phyloP scores from a whole-genome alignment of 1,139 yeast genomes.

The Candida neerlandica region DNA sequence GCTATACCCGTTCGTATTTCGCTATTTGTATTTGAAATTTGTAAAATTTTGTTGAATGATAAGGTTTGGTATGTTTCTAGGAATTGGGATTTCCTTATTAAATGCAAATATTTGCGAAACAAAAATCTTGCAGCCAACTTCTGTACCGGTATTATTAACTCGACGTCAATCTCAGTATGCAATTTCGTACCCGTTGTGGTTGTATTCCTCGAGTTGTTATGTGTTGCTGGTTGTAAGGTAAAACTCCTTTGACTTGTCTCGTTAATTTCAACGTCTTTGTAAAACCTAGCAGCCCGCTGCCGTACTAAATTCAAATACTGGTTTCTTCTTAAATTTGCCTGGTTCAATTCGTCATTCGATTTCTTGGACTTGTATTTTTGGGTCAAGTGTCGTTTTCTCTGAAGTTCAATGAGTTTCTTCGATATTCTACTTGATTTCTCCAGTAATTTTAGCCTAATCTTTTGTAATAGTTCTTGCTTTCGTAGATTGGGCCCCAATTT shows the following conservation, averaged over 20 bases:
- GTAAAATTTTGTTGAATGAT: conserved; percentile 16
- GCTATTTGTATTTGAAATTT: conserved; percentile 12
- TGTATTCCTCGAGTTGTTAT: not conserved
- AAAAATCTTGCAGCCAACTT: conserved; percentile 6
- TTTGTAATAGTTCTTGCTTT: conserved; percentile 9
- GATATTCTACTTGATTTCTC: conserved; percentile 18
- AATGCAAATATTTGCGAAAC: conserved; percentile 10
- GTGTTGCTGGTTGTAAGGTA: not conserved
- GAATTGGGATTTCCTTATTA: conserved; percentile 13
- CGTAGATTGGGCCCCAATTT: conserved; percentile 8
- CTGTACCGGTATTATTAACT: conserved; percentile 7
- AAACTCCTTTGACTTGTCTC: not conserved
- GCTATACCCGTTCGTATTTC: conserved; percentile 13
- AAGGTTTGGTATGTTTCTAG: conserved; percentile 11
- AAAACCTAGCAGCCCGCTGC: conserved; percentile 18
- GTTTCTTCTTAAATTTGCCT: conserved; percentile 23
- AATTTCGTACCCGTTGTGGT: not conserved
- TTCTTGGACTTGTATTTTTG: conserved; percentile 14
- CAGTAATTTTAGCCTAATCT: conserved; percentile 15
- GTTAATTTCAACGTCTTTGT: conserved; percentile 5
- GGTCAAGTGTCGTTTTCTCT: conserved; percentile 13
- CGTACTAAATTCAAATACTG: conserved; percentile 19
- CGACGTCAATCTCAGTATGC: not conserved
- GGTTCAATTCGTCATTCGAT: conserved; percentile 16
- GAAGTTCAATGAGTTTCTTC: conserved; percentile 17